A percentile compares a stretch with the other conserved stretches of the same genome.
phyloP scores from a whole-genome alignment of 805 yeast species.

The Wickerhamiella galacta region DNA sequence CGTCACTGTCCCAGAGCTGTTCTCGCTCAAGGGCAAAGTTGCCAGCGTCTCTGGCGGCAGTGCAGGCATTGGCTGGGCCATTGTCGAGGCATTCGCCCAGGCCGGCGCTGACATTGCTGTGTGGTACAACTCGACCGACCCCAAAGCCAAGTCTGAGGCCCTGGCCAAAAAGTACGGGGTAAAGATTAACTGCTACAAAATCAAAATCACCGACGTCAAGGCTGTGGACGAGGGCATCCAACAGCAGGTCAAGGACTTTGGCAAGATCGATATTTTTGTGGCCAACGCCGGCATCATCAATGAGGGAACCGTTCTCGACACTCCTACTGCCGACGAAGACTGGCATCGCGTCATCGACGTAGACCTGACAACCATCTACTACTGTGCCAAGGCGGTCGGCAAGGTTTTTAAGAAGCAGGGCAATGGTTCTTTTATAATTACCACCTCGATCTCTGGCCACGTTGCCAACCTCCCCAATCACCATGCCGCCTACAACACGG shows the following conservation, averaged over 20 bases:
- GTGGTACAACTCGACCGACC: constrained; percentile 46
- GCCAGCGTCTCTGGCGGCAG: constrained; percentile 80
- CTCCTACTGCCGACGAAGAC: constrained; percentile 32
- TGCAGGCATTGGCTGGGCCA: constrained; percentile 69
- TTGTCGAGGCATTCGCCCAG: constrained; percentile 70
- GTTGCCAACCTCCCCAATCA: constrained; percentile 75
- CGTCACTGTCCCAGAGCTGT: constrained; percentile 41
- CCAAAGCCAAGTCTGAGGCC: constrained; percentile 43
- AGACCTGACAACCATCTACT: constrained; percentile 67
- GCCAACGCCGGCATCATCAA: constrained; percentile 86
- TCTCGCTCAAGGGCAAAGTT: constrained; percentile 65
- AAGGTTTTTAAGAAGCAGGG: constrained; percentile 55
- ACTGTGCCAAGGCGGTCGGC: constrained; percentile 63
- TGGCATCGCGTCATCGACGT: constrained; percentile 62
- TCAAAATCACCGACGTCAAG: constrained; percentile 34
- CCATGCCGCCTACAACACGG: constrained; percentile 74
- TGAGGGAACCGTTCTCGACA: constrained; percentile 45
- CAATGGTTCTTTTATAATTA: constrained; percentile 60
- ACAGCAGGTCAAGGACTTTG: constrained; percentile 49
- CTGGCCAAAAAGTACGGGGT: constrained; percentile 43
- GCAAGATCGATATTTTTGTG: constrained; percentile 64
- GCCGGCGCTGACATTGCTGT: constrained; percentile 75
- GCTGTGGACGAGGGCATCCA: constrained; percentile 34
- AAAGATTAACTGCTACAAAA: constrained; percentile 46
- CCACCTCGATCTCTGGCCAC: constrained; percentile 83